Conservation (phyloP, 805 yeast genomes). For the Candida xiaguanensis region DNA sequence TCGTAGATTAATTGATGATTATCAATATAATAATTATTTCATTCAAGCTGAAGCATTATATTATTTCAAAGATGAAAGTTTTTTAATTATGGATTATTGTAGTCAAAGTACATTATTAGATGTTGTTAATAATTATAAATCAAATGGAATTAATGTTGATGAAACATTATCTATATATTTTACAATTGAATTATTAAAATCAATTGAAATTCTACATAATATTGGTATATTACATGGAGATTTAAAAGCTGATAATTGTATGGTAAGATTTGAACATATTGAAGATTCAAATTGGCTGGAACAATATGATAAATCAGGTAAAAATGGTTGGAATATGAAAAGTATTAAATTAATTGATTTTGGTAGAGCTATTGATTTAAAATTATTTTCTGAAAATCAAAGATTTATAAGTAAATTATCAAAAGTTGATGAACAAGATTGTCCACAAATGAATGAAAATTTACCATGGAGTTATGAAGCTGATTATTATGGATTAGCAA, state of each 20-base stretch:
- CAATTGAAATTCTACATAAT: constrained; percentile 59
- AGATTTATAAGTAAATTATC: constrained; percentile 57
- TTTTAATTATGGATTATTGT: constrained; percentile 58
- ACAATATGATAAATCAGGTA: constrained; percentile 29
- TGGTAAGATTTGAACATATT: constrained; percentile 51
- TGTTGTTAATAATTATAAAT: constrained; percentile 50
- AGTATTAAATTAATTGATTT: constrained; percentile 73
- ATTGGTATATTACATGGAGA: constrained; percentile 79
- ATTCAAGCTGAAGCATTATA: constrained; percentile 51
- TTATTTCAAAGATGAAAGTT: constrained; percentile 63
- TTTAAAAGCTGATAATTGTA: constrained; percentile 80
- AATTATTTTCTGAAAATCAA: constrained; percentile 44
- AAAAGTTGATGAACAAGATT: constrained; percentile 61
- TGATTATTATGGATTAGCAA: constrained; percentile 82
- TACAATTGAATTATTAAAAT: constrained; percentile 59
- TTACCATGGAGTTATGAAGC: constrained; percentile 73
- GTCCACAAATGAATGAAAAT: constrained; percentile 61
- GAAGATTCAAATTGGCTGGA: constrained; percentile 13
- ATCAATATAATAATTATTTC: constrained; percentile 26
- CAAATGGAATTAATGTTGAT: constrained; percentile 34
- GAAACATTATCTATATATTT: constrained; percentile 63
- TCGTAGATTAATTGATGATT: constrained; percentile 23
- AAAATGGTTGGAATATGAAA: constrained; percentile 45
- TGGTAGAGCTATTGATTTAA: constrained; percentile 74
- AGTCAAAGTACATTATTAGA: constrained; percentile 74